These are phyloP conservation scores for Macrolepiota fuliginosa DNA, from an alignment of 768 basidiomycete species.

Conservation along the genomic window DNA sequence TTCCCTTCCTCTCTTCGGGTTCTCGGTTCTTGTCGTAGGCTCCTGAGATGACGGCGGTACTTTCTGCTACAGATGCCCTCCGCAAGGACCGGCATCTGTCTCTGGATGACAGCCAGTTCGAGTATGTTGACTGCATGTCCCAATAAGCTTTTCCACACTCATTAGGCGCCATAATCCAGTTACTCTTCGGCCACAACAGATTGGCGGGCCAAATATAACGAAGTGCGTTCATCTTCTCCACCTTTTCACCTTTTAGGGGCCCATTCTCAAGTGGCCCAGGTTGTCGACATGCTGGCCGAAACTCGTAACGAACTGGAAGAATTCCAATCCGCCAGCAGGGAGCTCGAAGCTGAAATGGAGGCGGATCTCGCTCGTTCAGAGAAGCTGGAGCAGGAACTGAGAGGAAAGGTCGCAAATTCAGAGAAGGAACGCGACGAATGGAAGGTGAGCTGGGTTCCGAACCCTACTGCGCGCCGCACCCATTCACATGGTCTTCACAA, in stretches of 20 bases:
- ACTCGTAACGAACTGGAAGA: constrained; percentile 85
- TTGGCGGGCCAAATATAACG: constrained; percentile 79
- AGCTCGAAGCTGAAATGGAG: constrained; percentile 92
- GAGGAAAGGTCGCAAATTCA: constrained; percentile 64
- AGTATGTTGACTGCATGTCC: constrained; percentile 34
- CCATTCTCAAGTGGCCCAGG: constrained; percentile 29
- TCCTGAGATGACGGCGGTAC: constrained; percentile 58
- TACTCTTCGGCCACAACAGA: constrained; percentile 56
- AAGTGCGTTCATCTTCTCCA: constrained; percentile 34
- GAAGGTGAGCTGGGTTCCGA: constrained; percentile 62
- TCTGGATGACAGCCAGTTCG: constrained; percentile 63
- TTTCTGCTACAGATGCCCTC: constrained; percentile 57
- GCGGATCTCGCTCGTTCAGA: constrained; percentile 86
- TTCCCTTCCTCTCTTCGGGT: not conserved
- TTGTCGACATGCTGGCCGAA: constrained; percentile 80
- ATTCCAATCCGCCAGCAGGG: constrained; percentile 84
- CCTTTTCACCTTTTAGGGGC: constrained; percentile 1
- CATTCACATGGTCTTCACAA: constrained; percentile 11
- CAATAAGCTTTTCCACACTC: constrained; percentile 18
- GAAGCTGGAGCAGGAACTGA: constrained; percentile 78
- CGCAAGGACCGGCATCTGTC: constrained; percentile 60
- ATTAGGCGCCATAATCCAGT: constrained; percentile 31
- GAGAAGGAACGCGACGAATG: constrained; percentile 85
- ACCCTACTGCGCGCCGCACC: not conserved
- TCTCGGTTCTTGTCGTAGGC: constrained; percentile 12